Conservation (phyloP, 768 basidiomycete genomes). For the Mycena vulgaris region DNA sequence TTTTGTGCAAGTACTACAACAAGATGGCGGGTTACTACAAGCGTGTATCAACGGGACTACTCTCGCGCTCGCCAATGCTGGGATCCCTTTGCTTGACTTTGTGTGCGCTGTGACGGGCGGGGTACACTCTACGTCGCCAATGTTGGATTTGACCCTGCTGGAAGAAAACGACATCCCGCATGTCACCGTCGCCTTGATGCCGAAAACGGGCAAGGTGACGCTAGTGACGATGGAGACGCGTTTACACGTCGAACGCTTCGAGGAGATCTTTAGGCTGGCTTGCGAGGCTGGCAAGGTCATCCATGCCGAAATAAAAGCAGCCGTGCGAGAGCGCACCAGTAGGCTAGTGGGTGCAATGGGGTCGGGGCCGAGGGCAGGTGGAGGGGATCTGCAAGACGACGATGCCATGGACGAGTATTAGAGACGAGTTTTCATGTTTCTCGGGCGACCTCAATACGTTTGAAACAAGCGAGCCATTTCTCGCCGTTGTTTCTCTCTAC, state of each 20-base stretch:
- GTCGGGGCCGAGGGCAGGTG: conserved; percentile 53
- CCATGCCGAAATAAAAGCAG: conserved; percentile 86
- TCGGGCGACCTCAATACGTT: conserved; percentile 65
- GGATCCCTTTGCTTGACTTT: conserved; percentile 92
- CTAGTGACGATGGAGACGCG: conserved; percentile 95
- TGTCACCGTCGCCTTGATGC: conserved; percentile 91
- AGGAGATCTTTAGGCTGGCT: conserved; percentile 87
- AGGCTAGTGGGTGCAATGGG: conserved; percentile 76
- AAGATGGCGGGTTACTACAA: conserved; percentile 93
- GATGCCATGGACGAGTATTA: conserved; percentile 55
- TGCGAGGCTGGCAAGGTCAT: conserved; percentile 84
- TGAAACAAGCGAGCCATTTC: conserved; percentile 95
- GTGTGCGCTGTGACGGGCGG: conserved; percentile 93
- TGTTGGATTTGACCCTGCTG: conserved; percentile 89
- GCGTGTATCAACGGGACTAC: conserved; percentile 97
- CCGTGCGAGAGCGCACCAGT: conserved; percentile 75
- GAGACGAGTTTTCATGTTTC: conserved; percentile 38
- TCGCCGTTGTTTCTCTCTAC: conserved; percentile 92
- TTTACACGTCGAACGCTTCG: conserved; percentile 93
- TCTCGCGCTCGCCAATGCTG: conserved; percentile 90
- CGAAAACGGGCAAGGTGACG: conserved; percentile 87
- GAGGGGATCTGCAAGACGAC: conserved; percentile 47
- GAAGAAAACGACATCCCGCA: conserved; percentile 95
- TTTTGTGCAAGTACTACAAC: conserved; percentile 92
- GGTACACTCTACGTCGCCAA: conserved; percentile 83